Evolutionary conservation across 2,329 filamentous ascomycete genomes (phyloP).

Genomic region (Microdochium trichocladiopsis): DNA sequence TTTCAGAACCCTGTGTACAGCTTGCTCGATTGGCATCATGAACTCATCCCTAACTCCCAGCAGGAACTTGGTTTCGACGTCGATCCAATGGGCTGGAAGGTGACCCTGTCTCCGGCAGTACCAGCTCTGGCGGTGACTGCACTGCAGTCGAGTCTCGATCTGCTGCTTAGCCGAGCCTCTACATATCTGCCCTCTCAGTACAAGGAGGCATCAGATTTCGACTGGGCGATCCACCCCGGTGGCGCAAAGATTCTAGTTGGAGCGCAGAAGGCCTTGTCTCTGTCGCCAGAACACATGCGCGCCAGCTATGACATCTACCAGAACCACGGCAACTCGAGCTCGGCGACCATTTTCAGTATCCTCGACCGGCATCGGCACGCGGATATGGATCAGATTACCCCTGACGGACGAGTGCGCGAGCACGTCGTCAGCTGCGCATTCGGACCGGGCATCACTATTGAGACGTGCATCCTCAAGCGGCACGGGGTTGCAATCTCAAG

Average conservation of each 20-base stretch:
- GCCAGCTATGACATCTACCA: conserved; percentile 66
- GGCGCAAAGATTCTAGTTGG: conserved; percentile 60
- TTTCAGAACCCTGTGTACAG: conserved; percentile 42
- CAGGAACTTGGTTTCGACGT: conserved; percentile 59
- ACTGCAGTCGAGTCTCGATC: conserved; percentile 45
- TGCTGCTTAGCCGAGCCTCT: conserved; percentile 39
- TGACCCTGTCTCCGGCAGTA: conserved; percentile 54
- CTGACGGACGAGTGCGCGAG: conserved; percentile 40
- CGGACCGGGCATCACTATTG: conserved; percentile 60
- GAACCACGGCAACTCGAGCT: conserved; percentile 62
- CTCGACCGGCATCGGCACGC: conserved; percentile 48
- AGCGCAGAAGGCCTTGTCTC: conserved; percentile 48
- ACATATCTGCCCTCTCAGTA: conserved; percentile 35
- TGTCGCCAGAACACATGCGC: conserved; percentile 57
- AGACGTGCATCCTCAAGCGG: conserved; percentile 60
- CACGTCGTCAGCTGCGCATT: conserved; percentile 63
- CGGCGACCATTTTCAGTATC: conserved; percentile 63
- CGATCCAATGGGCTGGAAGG: conserved; percentile 60
- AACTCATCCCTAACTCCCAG: conserved; percentile 53
- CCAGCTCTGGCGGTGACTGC: conserved; percentile 46
- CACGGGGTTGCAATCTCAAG: conserved; percentile 18
- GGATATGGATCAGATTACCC: conserved; percentile 51
- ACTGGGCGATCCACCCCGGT: conserved; percentile 69
- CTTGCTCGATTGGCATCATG: conserved; percentile 59
- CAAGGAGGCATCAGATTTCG: conserved; percentile 48